Conservation (phyloP, 2,329 filamentous ascomycete species). For the Ophiognomonia clavigignenti-juglandacearum region DNA sequence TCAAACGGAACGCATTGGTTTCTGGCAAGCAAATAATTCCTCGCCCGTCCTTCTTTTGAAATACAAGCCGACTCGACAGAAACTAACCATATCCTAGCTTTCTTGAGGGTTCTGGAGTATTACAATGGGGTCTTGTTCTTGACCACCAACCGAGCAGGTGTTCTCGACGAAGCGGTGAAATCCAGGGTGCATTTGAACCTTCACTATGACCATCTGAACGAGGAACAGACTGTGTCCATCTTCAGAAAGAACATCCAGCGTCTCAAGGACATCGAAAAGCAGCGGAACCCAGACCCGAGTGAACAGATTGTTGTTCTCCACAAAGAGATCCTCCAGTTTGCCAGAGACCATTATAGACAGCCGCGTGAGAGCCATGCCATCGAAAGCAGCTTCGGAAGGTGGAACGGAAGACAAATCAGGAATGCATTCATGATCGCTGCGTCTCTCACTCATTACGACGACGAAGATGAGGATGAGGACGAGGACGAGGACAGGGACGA, state of each 20-base stretch:
- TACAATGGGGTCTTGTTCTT: conserved; percentile 31
- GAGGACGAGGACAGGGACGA: not conserved
- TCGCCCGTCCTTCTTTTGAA: too few species aligned
- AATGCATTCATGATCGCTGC: conserved; percentile 29
- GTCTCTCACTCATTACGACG: conserved; percentile 2
- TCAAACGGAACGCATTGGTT: conserved; percentile 18
- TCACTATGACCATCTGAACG: conserved; percentile 22
- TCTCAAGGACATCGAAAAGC: not conserved
- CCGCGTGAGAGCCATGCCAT: not conserved
- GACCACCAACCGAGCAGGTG: conserved; percentile 29
- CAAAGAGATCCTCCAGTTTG: conserved; percentile 4
- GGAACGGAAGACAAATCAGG: conserved; percentile 30
- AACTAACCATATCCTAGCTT: not conserved
- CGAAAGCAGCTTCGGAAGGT: conserved; percentile 23
- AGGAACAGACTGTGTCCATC: conserved; percentile 10
- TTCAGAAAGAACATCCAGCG: conserved; percentile 5
- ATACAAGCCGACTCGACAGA: not conserved
- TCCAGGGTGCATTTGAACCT: conserved; percentile 25
- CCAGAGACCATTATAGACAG: not conserved
- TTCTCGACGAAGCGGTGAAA: conserved; percentile 23
- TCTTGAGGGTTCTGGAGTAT: conserved; percentile 19
- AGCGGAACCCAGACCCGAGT: conserved; percentile 2
- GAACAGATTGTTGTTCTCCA: conserved; percentile 11
- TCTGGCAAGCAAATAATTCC: not conserved
- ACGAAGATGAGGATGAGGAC: not conserved